phyloP scores from a whole-genome alignment of 768 basidiomycete genomes.

The Kwoniella shandongensis region DNA sequence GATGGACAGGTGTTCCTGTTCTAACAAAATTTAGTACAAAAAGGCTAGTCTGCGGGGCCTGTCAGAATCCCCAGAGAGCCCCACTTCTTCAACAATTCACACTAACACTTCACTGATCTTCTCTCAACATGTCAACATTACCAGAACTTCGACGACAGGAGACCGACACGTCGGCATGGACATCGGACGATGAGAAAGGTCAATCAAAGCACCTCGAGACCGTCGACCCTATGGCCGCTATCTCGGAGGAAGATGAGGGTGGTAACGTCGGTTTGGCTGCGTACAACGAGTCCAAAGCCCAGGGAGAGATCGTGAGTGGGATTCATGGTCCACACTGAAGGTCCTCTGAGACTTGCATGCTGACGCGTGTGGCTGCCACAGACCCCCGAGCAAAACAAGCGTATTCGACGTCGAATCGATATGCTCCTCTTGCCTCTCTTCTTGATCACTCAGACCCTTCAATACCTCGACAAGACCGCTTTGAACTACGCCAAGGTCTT shows the following conservation, averaged over 20 bases:
- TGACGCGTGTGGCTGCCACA: conserved; percentile 1
- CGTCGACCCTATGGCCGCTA: conserved; percentile 25
- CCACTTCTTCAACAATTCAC: no score
- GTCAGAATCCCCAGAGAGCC: no score
- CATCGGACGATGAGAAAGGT: conserved; percentile 37
- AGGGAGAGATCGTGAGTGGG: conserved; percentile 48
- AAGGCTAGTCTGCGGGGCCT: no score
- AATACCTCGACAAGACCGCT: conserved; percentile 48
- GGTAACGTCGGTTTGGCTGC: conserved; percentile 46
- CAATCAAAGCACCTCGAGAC: conserved; percentile 30
- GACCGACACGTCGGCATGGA: conserved; percentile 31
- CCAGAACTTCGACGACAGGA: conserved; percentile 15
- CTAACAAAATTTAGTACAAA: no score
- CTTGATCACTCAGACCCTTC: conserved; percentile 49
- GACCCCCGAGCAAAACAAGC: conserved; percentile 49
- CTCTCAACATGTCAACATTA: conserved; percentile 9
- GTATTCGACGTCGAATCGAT: conserved; percentile 47
- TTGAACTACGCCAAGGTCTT: conserved; percentile 52
- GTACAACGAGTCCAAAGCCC: conserved; percentile 44
- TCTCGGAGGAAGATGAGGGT: conserved; percentile 43
- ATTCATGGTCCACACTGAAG: no score
- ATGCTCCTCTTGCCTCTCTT: conserved; percentile 50
- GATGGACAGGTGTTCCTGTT: no score
- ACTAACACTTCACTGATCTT: no score
- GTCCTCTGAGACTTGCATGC: neutral